Evolutionary conservation across 2,329 filamentous ascomycete genomes (phyloP).

Genomic region (Pyricularia pennisetigena): DNA sequence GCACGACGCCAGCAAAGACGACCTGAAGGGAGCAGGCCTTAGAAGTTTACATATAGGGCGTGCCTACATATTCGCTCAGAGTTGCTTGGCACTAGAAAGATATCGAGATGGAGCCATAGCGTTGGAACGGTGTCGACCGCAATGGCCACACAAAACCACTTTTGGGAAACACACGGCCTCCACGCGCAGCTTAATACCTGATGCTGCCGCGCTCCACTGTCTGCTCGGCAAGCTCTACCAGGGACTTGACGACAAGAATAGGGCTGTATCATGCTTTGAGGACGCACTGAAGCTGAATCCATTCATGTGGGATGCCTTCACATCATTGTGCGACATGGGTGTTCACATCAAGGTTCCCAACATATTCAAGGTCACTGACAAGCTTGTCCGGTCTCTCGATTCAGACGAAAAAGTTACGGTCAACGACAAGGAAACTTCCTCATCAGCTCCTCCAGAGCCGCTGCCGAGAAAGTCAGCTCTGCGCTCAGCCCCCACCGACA

Average conservation of each 20-base stretch:
- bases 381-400: slow-evolving; percentile 37
- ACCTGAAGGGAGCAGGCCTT: slow-evolving; percentile 59
- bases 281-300: slow-evolving; percentile 84
- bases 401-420: slow-evolving; percentile 24
- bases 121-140: slow-evolving; percentile 68
- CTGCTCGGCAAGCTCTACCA: slow-evolving; percentile 82
- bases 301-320: slow-evolving; percentile 97
- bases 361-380: slow-evolving; percentile 68
- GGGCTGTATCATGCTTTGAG: slow-evolving; percentile 78
- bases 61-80: slow-evolving; percentile 83
- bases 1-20: slow-evolving; percentile 68
- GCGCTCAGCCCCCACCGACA: slow-evolving; percentile 26
- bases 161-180: slow-evolving; percentile 78
- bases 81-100: slow-evolving; percentile 70
- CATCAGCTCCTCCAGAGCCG: slow-evolving; percentile 26
- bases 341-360: slow-evolving; percentile 73
- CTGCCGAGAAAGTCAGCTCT: slow-evolving; percentile 29
- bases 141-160: slow-evolving; percentile 66
- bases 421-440: slow-evolving; percentile 23
- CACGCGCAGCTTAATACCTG: slow-evolving; percentile 63
- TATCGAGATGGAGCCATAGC: slow-evolving; percentile 74
- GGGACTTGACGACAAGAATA: slow-evolving; percentile 71
- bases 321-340: slow-evolving; percentile 77
- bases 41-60: slow-evolving; percentile 75
- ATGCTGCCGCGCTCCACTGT: slow-evolving; percentile 74